Conservation (phyloP, 306 rosid genomes). For the Pterocarpus macrocarpus region DNA sequence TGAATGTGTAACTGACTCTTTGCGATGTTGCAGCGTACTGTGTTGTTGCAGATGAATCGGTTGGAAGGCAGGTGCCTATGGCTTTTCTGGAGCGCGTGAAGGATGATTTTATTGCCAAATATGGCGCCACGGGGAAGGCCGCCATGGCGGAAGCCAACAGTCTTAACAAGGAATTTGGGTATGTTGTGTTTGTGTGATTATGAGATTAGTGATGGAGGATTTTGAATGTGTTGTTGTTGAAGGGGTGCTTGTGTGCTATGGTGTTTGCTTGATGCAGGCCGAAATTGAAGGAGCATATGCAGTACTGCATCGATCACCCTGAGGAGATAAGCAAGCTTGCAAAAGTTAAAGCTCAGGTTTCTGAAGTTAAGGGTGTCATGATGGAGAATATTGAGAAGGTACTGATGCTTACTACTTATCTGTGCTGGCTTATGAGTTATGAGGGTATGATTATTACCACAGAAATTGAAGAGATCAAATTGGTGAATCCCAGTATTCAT, state of each 20-base stretch:
- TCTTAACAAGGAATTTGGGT: slow-evolving; percentile 96
- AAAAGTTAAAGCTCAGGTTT: slow-evolving; percentile 95
- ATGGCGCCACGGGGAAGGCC: slow-evolving; percentile 80
- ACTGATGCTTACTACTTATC: not conserved
- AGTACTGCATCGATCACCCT: slow-evolving; percentile 94
- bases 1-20: slow-evolving; percentile 22
- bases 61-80: slow-evolving; percentile 89
- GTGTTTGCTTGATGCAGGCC: slow-evolving; percentile 58
- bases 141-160: slow-evolving; percentile 83
- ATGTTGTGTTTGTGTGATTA: slow-evolving; percentile 29
- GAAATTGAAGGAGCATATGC: slow-evolving; percentile 97
- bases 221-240: slow-evolving; percentile 21
- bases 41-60: slow-evolving; percentile 90
- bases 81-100: slow-evolving; percentile 93
- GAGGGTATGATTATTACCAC: not conserved
- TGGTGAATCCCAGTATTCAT: not conserved
- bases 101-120: slow-evolving; percentile 84
- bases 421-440: not conserved
- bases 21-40: slow-evolving; percentile 78
- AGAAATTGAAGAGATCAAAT: slow-evolving; percentile 16
- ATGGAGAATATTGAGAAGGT: slow-evolving; percentile 98
- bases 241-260: slow-evolving; percentile 5
- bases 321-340: slow-evolving; percentile 98
- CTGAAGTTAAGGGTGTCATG: slow-evolving; percentile 99
- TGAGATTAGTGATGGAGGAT: slow-evolving; percentile 16